Base-by-base conservation (phyloP, 2,329 filamentous ascomycete genomes). In the Colletotrichum melonis region DNA sequence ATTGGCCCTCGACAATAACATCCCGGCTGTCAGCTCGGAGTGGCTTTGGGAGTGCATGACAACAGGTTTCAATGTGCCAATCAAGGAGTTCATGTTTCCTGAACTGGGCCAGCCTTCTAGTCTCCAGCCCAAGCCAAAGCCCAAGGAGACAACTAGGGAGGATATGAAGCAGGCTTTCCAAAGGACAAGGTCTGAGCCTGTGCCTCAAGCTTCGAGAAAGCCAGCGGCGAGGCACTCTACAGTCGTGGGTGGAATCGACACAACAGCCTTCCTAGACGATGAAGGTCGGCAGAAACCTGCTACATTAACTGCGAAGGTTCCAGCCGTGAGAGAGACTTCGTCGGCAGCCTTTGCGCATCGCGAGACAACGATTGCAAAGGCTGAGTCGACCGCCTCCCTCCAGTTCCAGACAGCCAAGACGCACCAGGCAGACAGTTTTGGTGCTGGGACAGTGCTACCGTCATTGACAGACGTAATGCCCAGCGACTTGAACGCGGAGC, bases 11-110 rank as follows among this genome's bases (percentile, higher is more conserved):
- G 88, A 92, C 77, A 94, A 94, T 87, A 88, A 88, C 5, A 92
- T 98, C 12, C 94, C 95, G 2, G 91, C 96, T n/a, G 93, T 98
- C 12, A 89, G 89, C 8, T 90, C 91, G 22, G 90, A 92, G 26
- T 99, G 97, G 97, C 86, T 99, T 3, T 97, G 94, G 92, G 89
- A 92, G 64, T 97, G 93, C 76, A 91, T 98, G 63, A 86, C 87
- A 78, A 89, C 84, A 0, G 89, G 89, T 5, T 84, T 77, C 74
- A 82, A 84, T 4, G 81, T 85, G 3, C 86, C 88, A 1, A 80
- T 87, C 56, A 83, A 86, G 52, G 76, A 81, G 7, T 90, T 83
- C 64, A 78, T 89, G 69, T 89, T 88, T 67, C 81, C 86, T 0
- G 85, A 88, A 73, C 78, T 90, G 32, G 82, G 54, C 6, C 74